A percentile compares a stretch with the other conserved stretches of the same genome.
phyloP scores from a whole-genome alignment of 345 rosid species.

The Boechera stricta region DNA sequence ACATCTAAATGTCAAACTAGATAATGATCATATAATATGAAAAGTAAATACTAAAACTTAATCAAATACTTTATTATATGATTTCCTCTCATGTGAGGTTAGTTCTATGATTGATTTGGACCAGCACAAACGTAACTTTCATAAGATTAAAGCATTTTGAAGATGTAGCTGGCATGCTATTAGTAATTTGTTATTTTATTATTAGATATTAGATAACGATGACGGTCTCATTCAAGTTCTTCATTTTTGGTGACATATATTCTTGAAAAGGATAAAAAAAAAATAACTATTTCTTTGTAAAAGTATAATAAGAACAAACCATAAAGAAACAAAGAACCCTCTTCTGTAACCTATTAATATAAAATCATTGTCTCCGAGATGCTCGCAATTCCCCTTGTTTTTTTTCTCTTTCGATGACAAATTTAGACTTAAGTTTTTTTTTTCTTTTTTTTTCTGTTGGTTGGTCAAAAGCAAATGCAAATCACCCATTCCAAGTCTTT shows the following conservation, averaged over 20 bases:
- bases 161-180: conserved; percentile 21
- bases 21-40: neutral
- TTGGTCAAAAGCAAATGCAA: conserved; percentile 19
- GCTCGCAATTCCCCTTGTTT: neutral
- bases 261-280: neutral
- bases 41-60: neutral
- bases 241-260: neutral
- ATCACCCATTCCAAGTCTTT: conserved; percentile 21
- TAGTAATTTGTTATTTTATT: conserved; percentile 5
- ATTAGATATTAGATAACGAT: neutral
- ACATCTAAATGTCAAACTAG: conserved; percentile 8
- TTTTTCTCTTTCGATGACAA: neutral
- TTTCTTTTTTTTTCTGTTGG: conserved; percentile 1
- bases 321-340: neutral
- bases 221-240: conserved; percentile 3
- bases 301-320: neutral
- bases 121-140: conserved; percentile 6
- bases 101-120: conserved; percentile 18
- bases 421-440: conserved; percentile 33
- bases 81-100: neutral
- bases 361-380: conserved; percentile 36
- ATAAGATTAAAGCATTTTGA: neutral
- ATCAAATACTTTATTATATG: neutral
- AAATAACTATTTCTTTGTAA: neutral
- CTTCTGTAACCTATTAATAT: conserved; percentile 12